phyloP scores from a whole-genome alignment of 352 stramenopile genomes.

The Phytophthora brassicae region DNA sequence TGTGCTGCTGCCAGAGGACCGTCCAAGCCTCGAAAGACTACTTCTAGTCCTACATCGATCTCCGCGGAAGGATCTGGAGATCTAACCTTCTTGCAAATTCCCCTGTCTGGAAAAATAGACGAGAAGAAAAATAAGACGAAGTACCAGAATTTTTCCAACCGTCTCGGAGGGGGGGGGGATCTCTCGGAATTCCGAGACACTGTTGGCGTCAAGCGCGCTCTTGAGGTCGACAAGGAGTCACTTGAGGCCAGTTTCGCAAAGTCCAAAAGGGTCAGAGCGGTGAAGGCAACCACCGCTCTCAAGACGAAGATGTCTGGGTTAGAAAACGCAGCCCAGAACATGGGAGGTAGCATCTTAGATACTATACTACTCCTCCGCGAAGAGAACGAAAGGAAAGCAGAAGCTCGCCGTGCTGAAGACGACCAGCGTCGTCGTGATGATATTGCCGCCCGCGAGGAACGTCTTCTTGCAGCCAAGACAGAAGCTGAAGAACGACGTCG shows the following conservation, averaged over 20 bases:
- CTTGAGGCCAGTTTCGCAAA: neutral
- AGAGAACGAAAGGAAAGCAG: conserved; percentile 8
- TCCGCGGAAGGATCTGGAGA: neutral
- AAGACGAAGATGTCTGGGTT: neutral
- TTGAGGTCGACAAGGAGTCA: neutral
- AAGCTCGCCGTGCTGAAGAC: neutral
- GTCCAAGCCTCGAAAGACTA: neutral
- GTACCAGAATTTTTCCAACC: neutral
- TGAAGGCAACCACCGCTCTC: neutral
- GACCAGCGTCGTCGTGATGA: neutral
- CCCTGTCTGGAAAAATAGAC: neutral
- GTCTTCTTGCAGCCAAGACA: neutral
- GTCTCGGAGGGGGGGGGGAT: neutral
- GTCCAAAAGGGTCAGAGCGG: neutral
- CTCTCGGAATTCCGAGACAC: neutral
- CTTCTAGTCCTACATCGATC: neutral
- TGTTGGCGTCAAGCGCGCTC: neutral
- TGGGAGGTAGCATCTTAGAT: neutral
- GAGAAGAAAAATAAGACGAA: neutral
- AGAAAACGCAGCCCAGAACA: neutral
- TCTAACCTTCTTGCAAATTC: neutral
- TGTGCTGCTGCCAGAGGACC: too few relatives aligned
- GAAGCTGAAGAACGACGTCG: neutral
- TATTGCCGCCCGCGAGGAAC: neutral
- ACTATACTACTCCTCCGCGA: neutral